Evolutionary conservation across 2,329 filamentous ascomycete genomes (phyloP).

Genomic region (Aspergillus intermedius): DNA sequence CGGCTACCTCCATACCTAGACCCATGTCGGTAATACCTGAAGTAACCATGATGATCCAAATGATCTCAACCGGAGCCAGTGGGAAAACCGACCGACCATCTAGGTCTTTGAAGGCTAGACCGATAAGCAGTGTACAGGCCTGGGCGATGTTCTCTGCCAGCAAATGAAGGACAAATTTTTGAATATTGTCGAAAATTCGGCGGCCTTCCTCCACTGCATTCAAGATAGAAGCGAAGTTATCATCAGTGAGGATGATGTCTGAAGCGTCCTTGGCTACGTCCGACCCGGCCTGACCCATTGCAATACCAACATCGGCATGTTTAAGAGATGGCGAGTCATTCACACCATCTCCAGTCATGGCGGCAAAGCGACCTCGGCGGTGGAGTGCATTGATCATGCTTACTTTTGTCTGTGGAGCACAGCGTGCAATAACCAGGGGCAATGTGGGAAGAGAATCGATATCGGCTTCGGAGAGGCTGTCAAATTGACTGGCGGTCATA

Average conservation of each 20-base stretch:
- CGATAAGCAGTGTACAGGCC: constrained; percentile 72
- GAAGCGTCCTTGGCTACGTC: constrained; percentile 71
- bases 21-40: constrained; percentile 84
- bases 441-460: constrained; percentile 56
- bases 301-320: constrained; percentile 76
- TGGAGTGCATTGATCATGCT: constrained; percentile 68
- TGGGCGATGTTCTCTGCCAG: constrained; percentile 77
- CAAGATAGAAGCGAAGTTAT: constrained; percentile 83
- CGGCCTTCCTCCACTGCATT: constrained; percentile 77
- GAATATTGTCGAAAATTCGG: constrained; percentile 82
- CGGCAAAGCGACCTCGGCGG: constrained; percentile 62
- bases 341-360: constrained; percentile 86
- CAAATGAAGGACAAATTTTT: constrained; percentile 78
- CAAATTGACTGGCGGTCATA: constrained; percentile 71
- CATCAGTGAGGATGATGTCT: constrained; percentile 66
- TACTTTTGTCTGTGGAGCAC: constrained; percentile 62
- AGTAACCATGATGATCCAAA: constrained; percentile 94
- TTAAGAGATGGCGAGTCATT: constrained; percentile 81
- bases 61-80: constrained; percentile 74
- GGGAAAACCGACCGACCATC: constrained; percentile 73
- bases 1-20: constrained; percentile 70
- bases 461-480: constrained; percentile 66
- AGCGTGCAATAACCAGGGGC: constrained; percentile 54
- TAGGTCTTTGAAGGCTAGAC: constrained; percentile 71
- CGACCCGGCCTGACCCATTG: constrained; percentile 74